These are phyloP conservation scores for Geotrichum macrosporum DNA, from an alignment of 1,139 yeast genomes.

Conservation along the genomic window DNA sequence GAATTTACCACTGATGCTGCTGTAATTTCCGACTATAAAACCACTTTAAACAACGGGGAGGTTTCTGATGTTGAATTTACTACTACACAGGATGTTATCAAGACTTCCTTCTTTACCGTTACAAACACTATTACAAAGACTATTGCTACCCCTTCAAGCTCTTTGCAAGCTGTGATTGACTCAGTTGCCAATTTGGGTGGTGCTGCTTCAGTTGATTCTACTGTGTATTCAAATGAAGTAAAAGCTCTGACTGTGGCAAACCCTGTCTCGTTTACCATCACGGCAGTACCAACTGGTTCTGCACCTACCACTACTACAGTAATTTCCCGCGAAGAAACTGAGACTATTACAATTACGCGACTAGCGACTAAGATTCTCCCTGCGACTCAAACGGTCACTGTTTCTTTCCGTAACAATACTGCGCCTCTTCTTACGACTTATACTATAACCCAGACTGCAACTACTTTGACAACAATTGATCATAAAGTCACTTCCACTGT, in stretches of 20 bases:
- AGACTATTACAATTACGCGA: constrained; percentile 10
- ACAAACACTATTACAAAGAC: constrained; percentile 12
- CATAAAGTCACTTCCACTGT: constrained; percentile 13
- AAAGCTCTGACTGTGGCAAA: constrained; percentile 13
- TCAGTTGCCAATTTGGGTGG: constrained; percentile 12
- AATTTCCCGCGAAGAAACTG: constrained; percentile 11
- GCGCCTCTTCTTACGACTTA: constrained; percentile 10
- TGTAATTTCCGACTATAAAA: neutral
- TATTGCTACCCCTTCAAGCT: constrained; percentile 10
- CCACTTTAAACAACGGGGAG: constrained; percentile 7
- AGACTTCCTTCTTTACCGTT: constrained; percentile 9
- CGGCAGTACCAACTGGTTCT: constrained; percentile 5
- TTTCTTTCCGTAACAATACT: constrained; percentile 1
- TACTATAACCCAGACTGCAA: neutral
- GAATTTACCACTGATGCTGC: constrained; percentile 5
- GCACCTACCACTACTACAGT: constrained; percentile 7
- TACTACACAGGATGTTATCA: constrained; percentile 7
- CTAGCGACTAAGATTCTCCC: constrained; percentile 6
- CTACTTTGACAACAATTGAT: constrained; percentile 3
- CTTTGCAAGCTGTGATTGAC: constrained; percentile 9
- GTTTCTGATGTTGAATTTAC: constrained; percentile 5
- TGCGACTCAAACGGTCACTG: neutral
- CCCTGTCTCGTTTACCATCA: constrained; percentile 6
- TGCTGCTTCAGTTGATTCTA: constrained; percentile 12
- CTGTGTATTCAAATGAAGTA: constrained; percentile 3